phyloP scores from a whole-genome alignment of 2,329 filamentous ascomycete species.

The Aspergillus ochraceoroseus region DNA sequence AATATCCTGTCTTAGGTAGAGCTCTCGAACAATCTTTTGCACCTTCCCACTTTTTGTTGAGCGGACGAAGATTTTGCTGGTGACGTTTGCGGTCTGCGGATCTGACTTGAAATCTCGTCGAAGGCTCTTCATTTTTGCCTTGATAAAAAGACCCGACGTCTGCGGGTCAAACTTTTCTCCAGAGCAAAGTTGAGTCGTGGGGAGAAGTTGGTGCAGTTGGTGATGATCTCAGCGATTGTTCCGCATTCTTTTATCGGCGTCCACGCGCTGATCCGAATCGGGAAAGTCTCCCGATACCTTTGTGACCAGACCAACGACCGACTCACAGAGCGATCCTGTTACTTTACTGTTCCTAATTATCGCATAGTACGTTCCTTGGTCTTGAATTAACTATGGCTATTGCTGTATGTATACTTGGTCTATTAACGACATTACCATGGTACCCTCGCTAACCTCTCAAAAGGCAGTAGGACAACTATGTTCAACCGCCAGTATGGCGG shows the following conservation, averaged over 20 bases:
- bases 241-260: constrained; percentile 16
- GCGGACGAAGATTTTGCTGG: constrained; percentile 91
- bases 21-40: constrained; percentile 95
- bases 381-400: constrained; percentile 23
- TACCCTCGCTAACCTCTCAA: constrained; percentile 1
- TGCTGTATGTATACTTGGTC: constrained; percentile 21
- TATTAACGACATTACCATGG: background rate
- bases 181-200: constrained; percentile 22
- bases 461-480: constrained; percentile 88
- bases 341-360: background rate
- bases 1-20: constrained; percentile 94
- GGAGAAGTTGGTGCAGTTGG: constrained; percentile 9
- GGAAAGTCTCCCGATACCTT: constrained; percentile 24
- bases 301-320: constrained; percentile 5
- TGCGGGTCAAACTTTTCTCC: constrained; percentile 6
- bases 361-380: too few relatives aligned
- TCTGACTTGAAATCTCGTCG: constrained; percentile 54
- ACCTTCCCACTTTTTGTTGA: constrained; percentile 95
- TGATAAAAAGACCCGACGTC: constrained; percentile 13
- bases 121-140: constrained; percentile 56
- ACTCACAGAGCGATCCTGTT: background rate
- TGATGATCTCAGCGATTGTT: constrained; percentile 17
- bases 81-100: constrained; percentile 65
- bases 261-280: constrained; percentile 18
- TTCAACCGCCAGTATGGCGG: constrained; percentile 69